phyloP scores from a whole-genome alignment of 257 asterid genomes.

The Gardenia jasminoides region DNA sequence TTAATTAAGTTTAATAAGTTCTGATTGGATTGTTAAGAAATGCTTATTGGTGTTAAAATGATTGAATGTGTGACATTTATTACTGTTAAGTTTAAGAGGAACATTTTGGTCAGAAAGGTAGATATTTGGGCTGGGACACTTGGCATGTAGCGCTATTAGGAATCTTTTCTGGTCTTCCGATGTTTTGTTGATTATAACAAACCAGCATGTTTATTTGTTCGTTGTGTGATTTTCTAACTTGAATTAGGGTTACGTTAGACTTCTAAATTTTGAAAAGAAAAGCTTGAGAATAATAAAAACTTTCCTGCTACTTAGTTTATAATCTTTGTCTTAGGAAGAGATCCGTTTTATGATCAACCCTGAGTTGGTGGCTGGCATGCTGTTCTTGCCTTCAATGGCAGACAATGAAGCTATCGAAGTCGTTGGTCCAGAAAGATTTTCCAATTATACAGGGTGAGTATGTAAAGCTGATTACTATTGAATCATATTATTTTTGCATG shows the following conservation, averaged over 20 bases:
- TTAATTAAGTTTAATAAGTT: not conserved
- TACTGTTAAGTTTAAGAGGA: not conserved
- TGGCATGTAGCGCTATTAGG: not conserved
- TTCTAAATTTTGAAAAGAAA: not conserved
- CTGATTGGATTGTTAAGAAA: no score
- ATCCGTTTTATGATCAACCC: constrained; percentile 95
- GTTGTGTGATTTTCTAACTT: not conserved
- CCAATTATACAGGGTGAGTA: constrained; percentile 65
- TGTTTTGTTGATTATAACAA: not conserved
- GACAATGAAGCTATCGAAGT: constrained; percentile 89
- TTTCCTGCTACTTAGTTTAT: no score
- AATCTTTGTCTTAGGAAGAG: constrained; percentile 50
- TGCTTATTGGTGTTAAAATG: not conserved
- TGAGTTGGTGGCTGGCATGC: constrained; percentile 70
- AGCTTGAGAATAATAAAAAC: not conserved
- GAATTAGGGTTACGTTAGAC: not conserved
- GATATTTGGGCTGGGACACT: not conserved
- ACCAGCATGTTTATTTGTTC: not conserved
- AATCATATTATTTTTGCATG: not conserved
- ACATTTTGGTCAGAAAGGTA: not conserved
- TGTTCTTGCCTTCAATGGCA: constrained; percentile 77
- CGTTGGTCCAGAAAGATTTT: constrained; percentile 88
- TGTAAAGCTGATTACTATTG: not conserved
- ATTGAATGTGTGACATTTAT: no score
- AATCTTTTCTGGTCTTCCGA: not conserved